Percentiles rank a stretch among this genome's conserved stretches.
These are phyloP conservation scores for Obelidium mucronatum DNA, from an alignment of 192 early-diverging fungal species.

Conservation along the genomic window DNA sequence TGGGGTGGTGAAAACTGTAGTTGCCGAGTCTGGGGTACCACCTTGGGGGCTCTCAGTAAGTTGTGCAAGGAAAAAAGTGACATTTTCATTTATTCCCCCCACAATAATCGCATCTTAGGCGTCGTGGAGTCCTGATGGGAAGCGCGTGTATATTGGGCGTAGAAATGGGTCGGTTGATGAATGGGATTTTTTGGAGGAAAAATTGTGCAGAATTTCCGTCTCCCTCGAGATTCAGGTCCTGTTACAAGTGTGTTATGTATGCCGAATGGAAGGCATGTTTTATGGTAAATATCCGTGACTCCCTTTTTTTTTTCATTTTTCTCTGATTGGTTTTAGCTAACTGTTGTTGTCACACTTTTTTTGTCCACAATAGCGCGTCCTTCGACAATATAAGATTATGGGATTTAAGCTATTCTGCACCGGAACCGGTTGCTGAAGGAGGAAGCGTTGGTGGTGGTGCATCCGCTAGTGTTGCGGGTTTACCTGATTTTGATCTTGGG, in stretches of 20 bases:
- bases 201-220: conserved; percentile 73
- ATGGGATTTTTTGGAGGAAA: conserved; percentile 49
- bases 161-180: conserved; percentile 79
- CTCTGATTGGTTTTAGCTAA: background rate
- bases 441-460: background rate
- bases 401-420: conserved; percentile 64
- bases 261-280: conserved; percentile 81
- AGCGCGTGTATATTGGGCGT: conserved; percentile 81
- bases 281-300: conserved; percentile 68
- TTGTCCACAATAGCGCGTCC: conserved; percentile 70
- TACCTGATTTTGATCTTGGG: conserved; percentile 36
- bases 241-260: conserved; percentile 79
- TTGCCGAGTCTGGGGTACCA: conserved; percentile 32
- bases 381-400: conserved; percentile 92
- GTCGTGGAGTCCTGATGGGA: conserved; percentile 87
- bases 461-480: background rate
- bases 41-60: conserved; percentile 54
- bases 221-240: conserved; percentile 89
- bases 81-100: too few relatives aligned
- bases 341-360: background rate
- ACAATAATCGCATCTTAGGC: conserved; percentile 54
- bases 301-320: background rate
- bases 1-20: conserved; percentile 41
- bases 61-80: too few relatives aligned
- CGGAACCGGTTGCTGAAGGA: conserved; percentile 10